Base-by-base conservation (phyloP, 768 basidiomycete genomes). In the Tylopilus cervinicoccineus region DNA sequence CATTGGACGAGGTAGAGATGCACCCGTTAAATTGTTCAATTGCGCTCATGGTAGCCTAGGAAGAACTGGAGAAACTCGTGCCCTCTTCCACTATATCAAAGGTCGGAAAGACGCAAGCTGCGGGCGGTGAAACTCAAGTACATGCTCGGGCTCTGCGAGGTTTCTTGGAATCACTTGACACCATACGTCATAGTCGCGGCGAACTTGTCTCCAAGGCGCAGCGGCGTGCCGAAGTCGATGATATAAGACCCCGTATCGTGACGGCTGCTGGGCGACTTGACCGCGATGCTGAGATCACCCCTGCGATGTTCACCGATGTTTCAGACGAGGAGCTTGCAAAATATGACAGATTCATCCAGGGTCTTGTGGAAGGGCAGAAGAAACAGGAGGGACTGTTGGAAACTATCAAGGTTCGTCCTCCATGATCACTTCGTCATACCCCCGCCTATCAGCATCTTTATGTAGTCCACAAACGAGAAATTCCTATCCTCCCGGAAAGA, bases 261-360 rank as follows among this genome's bases (percentile, higher is more conserved):
- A 76, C 73, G 43, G 82, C 82, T 20, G 82, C 90, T 0, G 72
- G 76, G 14, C 78, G 78, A 3, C 75, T 93, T 38, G 83, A 85
- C 43, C 75, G 77, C 22, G 76, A 86, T 63, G 70, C 73, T 4
- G 83, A 91, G 57, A 79, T 91, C 16, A 81, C 84, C 29, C 83
- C 94, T 0, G 86, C 83, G 20, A 86, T 87, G 84, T 97, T 97
- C 62, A 89, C 93, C 59, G 86, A 88, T 46, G 72, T 89, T 12
- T 79, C 86, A 24, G 85, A 91, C 47, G 77, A 81, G 51, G 87
- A 89, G 58, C 67, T 97, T 43, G 76, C 76, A 1, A 93, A 93
- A 67, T 94, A 92, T 53, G 87, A 90, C 49, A 77, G 76, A 51
- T 86, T 84, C 60, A 71, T 97, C 29, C 72, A 77, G 29, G 80